Evolutionary conservation across 495 filamentous ascomycete genomes (phyloP), one percentile per base, ranked within the genome.

Genomic region (Penicillium verhagenii): DNA sequence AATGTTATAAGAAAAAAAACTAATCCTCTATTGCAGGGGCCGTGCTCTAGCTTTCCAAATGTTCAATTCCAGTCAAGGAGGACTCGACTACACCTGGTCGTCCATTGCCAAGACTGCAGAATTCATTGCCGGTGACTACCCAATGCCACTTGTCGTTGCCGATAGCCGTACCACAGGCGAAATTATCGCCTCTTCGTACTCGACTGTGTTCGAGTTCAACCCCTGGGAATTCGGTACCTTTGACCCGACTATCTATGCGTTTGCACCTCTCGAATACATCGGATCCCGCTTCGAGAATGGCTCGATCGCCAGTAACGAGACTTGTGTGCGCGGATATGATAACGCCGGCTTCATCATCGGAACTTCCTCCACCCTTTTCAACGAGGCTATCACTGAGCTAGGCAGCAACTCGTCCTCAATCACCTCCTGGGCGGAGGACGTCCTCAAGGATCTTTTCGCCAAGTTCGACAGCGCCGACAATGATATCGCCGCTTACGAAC

Each of bases 281-380:
- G 93, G 91, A 7, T 91, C 91, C 21, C 86, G 87, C 60, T 95
- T 96, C 70, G 82, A 75, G 35, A 77, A 54, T 19, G 93, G 93
- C 35, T 58, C 67, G 19, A 70, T 95, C 14, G 72, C 79, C 1
- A 56, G 72, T n/a, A 69, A 75, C 54, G 80, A 84, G 52, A 61
- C 71, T 25, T 97, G 93, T 66, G 77, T 95, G 3, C 68, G 72
- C 7, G 93, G 93, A 4, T 95, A 90, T 60, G 93, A 97, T 74
- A 91, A 91, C 63, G 82, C 79, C 39, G 91, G 91, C 20, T 97
- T 80, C 67, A 72, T 96, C 28, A 92, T 96, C 82, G 94, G 93
- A 28, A 96, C 92, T 0, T 92, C 88, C n/a, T 90, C 86, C 18
- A 87, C 87, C 9, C 80, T 97, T 28, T 97, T 97, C 84, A 97